Base-by-base conservation (phyloP, 129 eudicot genomes). In the Oenanthe sinensis region DNA sequence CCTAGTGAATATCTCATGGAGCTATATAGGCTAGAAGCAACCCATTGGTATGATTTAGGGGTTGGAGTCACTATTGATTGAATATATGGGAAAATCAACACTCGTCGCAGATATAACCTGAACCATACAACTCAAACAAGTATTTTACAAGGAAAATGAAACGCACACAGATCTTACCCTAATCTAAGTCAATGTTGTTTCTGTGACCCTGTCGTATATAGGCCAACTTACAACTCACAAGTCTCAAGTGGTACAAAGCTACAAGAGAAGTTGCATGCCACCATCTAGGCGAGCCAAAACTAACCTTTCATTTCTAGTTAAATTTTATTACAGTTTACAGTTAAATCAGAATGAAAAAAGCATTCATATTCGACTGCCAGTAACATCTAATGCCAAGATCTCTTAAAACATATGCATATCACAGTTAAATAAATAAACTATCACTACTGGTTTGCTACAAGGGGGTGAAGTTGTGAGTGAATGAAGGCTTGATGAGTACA, bases 1-100 rank as follows among this genome's bases (percentile, higher is more conserved):
- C 14, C 8, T 4, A 60, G 85, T 78, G 79, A 63, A 78, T 17
- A 44, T 43, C 77, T 22, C 82, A 74, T 40, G 82, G 74, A 3
- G 37, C 2, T 44, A 13, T 28, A 28, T 43, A 28, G 78, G 71
- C 78, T 45, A 42, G 44, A 62, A 19, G 13, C 14, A 60, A n/a
- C 43, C 20, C 20, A 40, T 20, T 50, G 42, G 30, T 19, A 68
- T 67, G 49, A 22, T 24, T 36, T 68, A 50, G 6, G 16, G 24
- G 15, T 76, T 36, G 60, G 36, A 43, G 81, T 54, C 78, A 8
- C 46, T 30, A 20, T 55, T 52, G 6, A 46, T 30, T 73, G 19
- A 39, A 20, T 58, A 22, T n/a, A 75, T 16, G 47, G 54, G 6
- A 4, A 48, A 79, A 46, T 60, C 52, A 62, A 68, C 16, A 62